These are phyloP conservation scores for Sporothrix pseudoabietina DNA, from an alignment of 2,329 filamentous ascomycete species.

Conservation along the genomic window DNA sequence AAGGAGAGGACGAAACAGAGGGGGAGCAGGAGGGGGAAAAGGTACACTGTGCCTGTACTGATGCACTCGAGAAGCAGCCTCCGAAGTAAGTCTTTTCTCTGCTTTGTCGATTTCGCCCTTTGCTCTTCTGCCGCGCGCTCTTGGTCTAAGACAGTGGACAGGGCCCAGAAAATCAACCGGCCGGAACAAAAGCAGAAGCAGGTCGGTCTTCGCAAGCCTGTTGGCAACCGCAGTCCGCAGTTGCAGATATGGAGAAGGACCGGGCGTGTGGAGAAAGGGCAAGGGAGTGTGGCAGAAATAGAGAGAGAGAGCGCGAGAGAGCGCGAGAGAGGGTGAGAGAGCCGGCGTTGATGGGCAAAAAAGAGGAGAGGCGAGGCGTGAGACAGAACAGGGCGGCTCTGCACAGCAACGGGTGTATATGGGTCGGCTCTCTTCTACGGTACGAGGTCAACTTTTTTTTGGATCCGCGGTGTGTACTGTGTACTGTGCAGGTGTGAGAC, in stretches of 20 bases:
- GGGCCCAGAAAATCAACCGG: constrained; percentile 24
- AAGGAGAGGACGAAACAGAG: background rate
- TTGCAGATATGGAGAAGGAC: constrained; percentile 21
- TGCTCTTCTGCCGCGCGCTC: constrained; percentile 16
- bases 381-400: constrained; percentile 3
- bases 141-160: constrained; percentile 23
- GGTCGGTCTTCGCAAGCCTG: constrained; percentile 20
- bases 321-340: background rate
- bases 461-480: background rate
- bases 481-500: background rate
- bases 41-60: constrained; percentile 7
- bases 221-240: constrained; percentile 7
- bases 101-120: constrained; percentile 5
- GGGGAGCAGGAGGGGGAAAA: background rate
- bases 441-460: background rate
- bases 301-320: background rate
- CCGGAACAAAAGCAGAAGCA: constrained; percentile 17
- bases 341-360: background rate
- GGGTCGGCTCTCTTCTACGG: background rate
- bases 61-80: constrained; percentile 13
- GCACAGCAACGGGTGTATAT: constrained; percentile 10
- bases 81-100: constrained; percentile 10
- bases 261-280: background rate
- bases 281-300: background rate
- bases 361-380: background rate